phyloP scores from a whole-genome alignment of 2,329 filamentous ascomycete species.

The Alternaria longipes region DNA sequence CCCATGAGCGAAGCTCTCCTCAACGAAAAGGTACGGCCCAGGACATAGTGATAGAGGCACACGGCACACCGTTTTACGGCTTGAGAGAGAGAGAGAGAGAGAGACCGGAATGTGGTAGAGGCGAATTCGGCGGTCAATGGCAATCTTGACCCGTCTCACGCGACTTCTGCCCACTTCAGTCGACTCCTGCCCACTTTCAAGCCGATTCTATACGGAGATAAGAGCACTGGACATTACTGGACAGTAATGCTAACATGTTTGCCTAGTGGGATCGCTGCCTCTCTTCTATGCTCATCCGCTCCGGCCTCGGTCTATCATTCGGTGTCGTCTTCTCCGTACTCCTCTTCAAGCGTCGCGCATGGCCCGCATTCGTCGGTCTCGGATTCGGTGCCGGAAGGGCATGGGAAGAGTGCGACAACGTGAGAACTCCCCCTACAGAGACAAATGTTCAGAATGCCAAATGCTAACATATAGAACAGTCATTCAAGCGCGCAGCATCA shows the following conservation, averaged over 20 bases:
- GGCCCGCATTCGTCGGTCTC: conserved; percentile 93
- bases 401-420: conserved; percentile 96
- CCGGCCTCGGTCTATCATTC: conserved; percentile 93
- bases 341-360: conserved; percentile 96
- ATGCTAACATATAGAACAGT: conserved; percentile 47
- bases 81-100: neutral
- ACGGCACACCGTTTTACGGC: neutral
- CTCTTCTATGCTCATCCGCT: conserved; percentile 96
- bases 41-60: neutral
- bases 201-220: conserved; percentile 5
- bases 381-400: conserved; percentile 96
- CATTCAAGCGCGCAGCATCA: conserved; percentile 61
- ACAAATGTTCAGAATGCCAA: neutral
- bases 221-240: conserved; percentile 2
- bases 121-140: neutral
- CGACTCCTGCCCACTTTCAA: neutral
- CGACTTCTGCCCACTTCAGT: conserved; percentile 8
- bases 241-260: conserved; percentile 31
- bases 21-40: conserved; percentile 88
- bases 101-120: neutral
- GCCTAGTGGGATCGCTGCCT: conserved; percentile 97
- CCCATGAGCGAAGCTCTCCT: conserved; percentile 97
- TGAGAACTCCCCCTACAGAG: conserved; percentile 24
- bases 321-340: conserved; percentile 98
- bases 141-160: conserved; percentile 14